A percentile compares a stretch with the other conserved stretches of the same genome.
These are phyloP conservation scores for Ceratobasidium sp. DNA, from an alignment of 1,284 basidiomycete genomes.

Conservation along the genomic window DNA sequence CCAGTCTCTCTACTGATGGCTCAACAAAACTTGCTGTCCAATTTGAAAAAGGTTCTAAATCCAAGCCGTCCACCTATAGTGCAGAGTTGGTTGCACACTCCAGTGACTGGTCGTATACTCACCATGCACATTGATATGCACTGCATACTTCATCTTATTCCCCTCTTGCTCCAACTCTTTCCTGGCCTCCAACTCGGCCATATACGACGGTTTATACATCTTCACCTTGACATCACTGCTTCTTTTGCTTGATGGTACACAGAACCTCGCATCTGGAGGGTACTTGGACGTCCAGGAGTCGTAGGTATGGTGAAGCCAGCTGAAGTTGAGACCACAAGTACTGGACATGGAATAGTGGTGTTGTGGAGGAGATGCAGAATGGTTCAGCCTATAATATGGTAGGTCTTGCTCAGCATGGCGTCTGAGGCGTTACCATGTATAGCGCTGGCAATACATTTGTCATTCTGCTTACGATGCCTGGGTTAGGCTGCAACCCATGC, in stretches of 20 bases:
- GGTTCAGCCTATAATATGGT: not conserved
- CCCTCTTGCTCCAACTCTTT: not conserved
- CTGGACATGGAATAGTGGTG: not conserved
- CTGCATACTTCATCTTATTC: constrained; percentile 2
- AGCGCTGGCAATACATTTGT: no score
- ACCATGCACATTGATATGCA: constrained; percentile 39
- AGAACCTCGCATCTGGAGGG: not conserved
- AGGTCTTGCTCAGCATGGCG: no score
- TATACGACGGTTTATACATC: constrained; percentile 8
- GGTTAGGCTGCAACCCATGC: no score
- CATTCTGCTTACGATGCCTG: no score
- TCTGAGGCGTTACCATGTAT: no score
- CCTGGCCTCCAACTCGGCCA: not conserved
- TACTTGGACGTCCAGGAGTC: constrained; percentile 2
- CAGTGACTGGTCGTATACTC: not conserved
- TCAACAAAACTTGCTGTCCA: constrained; percentile 11
- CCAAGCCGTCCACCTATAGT: constrained; percentile 9
- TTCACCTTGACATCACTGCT: not conserved
- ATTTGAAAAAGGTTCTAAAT: not conserved
- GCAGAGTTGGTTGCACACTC: not conserved
- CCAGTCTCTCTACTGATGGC: constrained; percentile 9
- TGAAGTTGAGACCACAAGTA: not conserved
- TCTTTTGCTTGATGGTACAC: not conserved
- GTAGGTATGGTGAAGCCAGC: not conserved
- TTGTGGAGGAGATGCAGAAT: no score